A percentile compares a stretch with the other conserved stretches of the same genome.
Conservation (phyloP, 2,329 filamentous ascomycete species). For the Colletotrichum navitas region DNA sequence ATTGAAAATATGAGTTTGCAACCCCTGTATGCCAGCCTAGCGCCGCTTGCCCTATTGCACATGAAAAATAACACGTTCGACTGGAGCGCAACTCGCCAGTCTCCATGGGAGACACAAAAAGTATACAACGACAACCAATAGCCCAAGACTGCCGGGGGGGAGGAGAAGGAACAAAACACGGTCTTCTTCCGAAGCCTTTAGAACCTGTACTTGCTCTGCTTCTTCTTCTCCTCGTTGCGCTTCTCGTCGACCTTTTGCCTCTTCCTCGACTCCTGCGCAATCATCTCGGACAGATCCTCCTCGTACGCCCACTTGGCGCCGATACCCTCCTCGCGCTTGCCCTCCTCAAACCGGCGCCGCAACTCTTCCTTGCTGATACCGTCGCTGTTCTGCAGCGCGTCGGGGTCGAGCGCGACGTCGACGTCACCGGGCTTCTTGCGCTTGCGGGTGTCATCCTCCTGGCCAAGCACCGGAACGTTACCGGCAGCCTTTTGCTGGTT, state of each 20-base stretch:
- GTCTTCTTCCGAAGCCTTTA: constrained; percentile 46
- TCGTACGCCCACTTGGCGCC: constrained; percentile 80
- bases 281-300: constrained; percentile 95
- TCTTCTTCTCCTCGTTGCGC: constrained; percentile 72
- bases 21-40: constrained; percentile 21
- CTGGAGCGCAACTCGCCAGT: not conserved
- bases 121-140: constrained; percentile 35
- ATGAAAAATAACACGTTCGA: constrained; percentile 2
- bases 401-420: constrained; percentile 90
- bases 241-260: constrained; percentile 90
- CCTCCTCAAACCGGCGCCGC: constrained; percentile 82
- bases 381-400: constrained; percentile 79
- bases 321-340: constrained; percentile 72
- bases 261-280: constrained; percentile 92
- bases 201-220: constrained; percentile 65
- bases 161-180: too few relatives aligned
- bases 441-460: constrained; percentile 82
- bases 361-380: constrained; percentile 89
- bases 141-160: not conserved
- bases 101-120: not conserved
- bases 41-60: constrained; percentile 33
- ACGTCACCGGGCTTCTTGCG: constrained; percentile 97
- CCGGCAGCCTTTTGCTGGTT: constrained; percentile 60
- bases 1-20: not conserved
- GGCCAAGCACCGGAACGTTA: constrained; percentile 79